phyloP scores from a whole-genome alignment of 805 yeast genomes.

The Nakazawaea holstii region DNA sequence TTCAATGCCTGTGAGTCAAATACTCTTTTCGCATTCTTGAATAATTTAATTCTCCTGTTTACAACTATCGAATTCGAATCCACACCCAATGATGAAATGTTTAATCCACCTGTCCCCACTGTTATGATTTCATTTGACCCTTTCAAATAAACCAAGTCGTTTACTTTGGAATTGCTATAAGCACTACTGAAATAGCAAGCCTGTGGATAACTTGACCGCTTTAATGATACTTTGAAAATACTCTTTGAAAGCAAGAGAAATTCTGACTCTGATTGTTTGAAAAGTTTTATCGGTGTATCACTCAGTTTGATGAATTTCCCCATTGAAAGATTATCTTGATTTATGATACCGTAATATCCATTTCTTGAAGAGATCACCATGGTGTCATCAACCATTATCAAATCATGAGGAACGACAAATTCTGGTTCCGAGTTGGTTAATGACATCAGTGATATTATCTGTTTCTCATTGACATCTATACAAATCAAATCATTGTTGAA shows the following conservation, averaged over 20 bases:
- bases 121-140: background rate
- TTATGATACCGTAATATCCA: constrained; percentile 5
- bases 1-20: background rate
- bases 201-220: constrained; percentile 19
- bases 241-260: constrained; percentile 18
- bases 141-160: background rate
- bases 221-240: constrained; percentile 23
- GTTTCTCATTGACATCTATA: background rate
- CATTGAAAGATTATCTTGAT: too few relatives aligned
- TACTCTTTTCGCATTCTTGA: background rate
- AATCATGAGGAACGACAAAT: constrained; percentile 8
- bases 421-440: background rate
- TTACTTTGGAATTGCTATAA: background rate
- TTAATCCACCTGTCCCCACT: background rate
- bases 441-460: background rate
- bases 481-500: constrained; percentile 3
- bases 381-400: background rate
- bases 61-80: background rate
- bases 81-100: background rate
- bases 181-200: constrained; percentile 21
- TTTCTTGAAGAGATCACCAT: constrained; percentile 4
- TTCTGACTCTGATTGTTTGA: background rate
- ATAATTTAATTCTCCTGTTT: background rate
- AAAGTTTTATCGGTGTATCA: background rate
- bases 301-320: constrained; percentile 4